Conservation (phyloP, 768 basidiomycete genomes). For the Russula foetens region DNA sequence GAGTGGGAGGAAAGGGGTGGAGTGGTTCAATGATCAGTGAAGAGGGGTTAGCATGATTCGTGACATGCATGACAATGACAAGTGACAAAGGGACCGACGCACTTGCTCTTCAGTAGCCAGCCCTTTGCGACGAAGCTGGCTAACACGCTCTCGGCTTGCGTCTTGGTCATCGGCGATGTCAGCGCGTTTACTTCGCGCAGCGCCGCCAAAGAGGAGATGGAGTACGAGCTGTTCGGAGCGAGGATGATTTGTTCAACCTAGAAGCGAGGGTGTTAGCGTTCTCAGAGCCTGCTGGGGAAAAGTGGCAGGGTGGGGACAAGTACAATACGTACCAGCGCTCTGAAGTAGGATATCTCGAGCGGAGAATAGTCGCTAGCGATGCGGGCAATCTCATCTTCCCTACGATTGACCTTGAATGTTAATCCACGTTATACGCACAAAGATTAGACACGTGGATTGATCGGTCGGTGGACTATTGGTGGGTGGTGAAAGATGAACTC, state of each 20-base stretch:
- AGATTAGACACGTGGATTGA: neutral
- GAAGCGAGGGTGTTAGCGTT: neutral
- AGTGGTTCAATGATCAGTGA: too few relatives aligned
- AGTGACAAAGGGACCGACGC: conserved; percentile 27
- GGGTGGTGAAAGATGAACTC: conserved; percentile 25
- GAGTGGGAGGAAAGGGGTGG: neutral
- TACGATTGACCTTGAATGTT: conserved; percentile 58
- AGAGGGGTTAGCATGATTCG: neutral
- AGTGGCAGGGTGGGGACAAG: neutral
- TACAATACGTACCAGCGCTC: conserved; percentile 63
- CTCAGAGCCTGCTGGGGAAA: too few relatives aligned
- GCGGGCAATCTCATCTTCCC: conserved; percentile 75
- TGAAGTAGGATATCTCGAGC: conserved; percentile 78
- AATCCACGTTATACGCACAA: neutral
- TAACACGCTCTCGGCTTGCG: conserved; percentile 64
- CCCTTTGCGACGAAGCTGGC: conserved; percentile 78
- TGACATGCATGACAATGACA: too few relatives aligned
- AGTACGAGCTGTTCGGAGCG: conserved; percentile 66
- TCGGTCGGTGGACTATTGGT: neutral
- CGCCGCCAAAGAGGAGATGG: conserved; percentile 68
- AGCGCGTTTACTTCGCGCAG: conserved; percentile 59
- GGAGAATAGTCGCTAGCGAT: conserved; percentile 77
- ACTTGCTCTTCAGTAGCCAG: conserved; percentile 73
- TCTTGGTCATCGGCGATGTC: conserved; percentile 54
- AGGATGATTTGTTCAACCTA: conserved; percentile 87